Evolutionary conservation across 352 stramenopile species (phyloP).

Genomic region (Saprolegnia diclina): DNA sequence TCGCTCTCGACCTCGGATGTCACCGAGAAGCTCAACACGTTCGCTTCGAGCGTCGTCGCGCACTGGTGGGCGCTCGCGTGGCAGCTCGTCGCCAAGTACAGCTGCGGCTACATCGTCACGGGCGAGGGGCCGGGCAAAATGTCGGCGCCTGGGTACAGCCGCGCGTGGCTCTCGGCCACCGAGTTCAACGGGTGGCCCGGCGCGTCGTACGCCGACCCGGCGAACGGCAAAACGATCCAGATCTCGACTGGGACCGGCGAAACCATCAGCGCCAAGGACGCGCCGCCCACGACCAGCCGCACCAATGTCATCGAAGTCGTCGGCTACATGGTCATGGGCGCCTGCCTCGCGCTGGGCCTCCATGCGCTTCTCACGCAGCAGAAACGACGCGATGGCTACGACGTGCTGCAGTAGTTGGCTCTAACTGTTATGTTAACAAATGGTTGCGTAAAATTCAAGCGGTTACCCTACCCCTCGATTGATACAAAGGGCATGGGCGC

Average conservation of each 20-base stretch:
- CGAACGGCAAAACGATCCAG: not conserved
- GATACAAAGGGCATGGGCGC: too few species aligned
- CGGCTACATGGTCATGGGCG: conserved; percentile 25
- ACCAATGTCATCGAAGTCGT: conserved; percentile 24
- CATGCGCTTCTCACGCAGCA: conserved; percentile 11
- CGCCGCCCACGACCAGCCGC: not conserved
- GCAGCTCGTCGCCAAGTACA: conserved; percentile 65
- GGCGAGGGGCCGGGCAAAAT: conserved; percentile 45
- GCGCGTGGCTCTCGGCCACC: conserved; percentile 51
- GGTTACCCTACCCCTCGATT: too few species aligned
- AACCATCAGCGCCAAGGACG: not conserved
- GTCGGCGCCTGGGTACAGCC: conserved; percentile 50
- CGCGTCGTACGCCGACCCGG: conserved; percentile 29
- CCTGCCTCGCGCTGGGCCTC: conserved; percentile 9
- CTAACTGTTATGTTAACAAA: too few species aligned
- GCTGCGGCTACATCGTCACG: conserved; percentile 61
- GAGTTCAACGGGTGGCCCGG: conserved; percentile 63
- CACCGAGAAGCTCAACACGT: conserved; percentile 41
- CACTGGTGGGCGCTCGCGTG: conserved; percentile 62
- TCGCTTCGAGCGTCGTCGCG: conserved; percentile 46
- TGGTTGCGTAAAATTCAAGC: too few species aligned
- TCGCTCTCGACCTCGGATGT: conserved; percentile 31
- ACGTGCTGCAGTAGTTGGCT: not conserved
- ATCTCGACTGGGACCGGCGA: not conserved
- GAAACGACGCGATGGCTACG: conserved; percentile 16